Evolutionary conservation across 1,284 basidiomycete genomes (phyloP).

Genomic region (Tetrapyrgos nigripes): DNA sequence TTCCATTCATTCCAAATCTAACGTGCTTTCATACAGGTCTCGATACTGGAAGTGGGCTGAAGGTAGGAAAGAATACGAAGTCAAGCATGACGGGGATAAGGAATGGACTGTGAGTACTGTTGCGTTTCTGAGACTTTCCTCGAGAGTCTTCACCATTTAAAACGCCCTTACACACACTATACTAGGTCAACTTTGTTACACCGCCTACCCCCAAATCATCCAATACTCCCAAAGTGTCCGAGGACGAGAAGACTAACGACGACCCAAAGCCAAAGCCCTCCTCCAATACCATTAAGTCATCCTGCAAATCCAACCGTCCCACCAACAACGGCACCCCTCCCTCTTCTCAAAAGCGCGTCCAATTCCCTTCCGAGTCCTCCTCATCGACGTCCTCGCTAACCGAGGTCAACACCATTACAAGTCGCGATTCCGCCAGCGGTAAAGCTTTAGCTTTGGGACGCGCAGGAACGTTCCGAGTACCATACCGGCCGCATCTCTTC

Average conservation of each 20-base stretch:
- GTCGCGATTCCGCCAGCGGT: conserved; percentile 26
- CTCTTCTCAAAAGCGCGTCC: no score
- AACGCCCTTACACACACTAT: background rate
- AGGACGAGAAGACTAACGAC: no score
- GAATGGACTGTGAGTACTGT: conserved; percentile 47
- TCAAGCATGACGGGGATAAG: conserved; percentile 38
- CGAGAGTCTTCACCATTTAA: background rate
- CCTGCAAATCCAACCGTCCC: no score
- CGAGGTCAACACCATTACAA: background rate
- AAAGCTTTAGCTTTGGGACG: conserved; percentile 30
- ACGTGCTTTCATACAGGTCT: conserved; percentile 27
- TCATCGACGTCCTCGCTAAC: background rate
- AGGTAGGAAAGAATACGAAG: conserved; percentile 48
- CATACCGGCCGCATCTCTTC: conserved; percentile 51
- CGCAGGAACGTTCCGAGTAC: conserved; percentile 45
- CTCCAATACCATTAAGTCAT: no score
- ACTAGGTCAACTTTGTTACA: no score
- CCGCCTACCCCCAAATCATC: no score
- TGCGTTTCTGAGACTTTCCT: background rate
- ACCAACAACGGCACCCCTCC: no score
- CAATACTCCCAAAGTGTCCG: no score
- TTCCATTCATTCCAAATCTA: no score
- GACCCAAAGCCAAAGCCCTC: no score
- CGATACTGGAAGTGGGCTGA: conserved; percentile 50
- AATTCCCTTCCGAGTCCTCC: no score